These are phyloP conservation scores for Cyberlindnera samutprakarnensis DNA, from an alignment of 805 yeast species.

Conservation along the genomic window DNA sequence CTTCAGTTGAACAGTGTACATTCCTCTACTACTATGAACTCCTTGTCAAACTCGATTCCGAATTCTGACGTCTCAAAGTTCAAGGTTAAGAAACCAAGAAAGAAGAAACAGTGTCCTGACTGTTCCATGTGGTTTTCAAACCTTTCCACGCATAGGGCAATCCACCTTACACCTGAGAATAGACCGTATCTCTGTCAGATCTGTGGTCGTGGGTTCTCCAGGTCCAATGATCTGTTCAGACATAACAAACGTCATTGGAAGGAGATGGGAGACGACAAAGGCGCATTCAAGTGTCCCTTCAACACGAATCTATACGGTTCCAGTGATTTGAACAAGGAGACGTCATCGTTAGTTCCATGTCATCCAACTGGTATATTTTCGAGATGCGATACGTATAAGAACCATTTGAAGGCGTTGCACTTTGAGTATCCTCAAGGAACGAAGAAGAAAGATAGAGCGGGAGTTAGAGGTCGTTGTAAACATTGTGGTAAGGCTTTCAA, in stretches of 20 bases:
- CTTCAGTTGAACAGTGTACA: not conserved
- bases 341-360: slow-evolving; percentile 31
- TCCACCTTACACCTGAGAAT: slow-evolving; percentile 62
- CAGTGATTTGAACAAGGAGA: not conserved
- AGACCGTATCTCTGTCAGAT: slow-evolving; percentile 74
- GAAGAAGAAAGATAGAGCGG: slow-evolving; percentile 62
- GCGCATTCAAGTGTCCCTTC: slow-evolving; percentile 77
- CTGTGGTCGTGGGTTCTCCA: slow-evolving; percentile 79
- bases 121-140: slow-evolving; percentile 67
- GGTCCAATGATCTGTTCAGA: slow-evolving; percentile 80
- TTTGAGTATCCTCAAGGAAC: slow-evolving; percentile 87
- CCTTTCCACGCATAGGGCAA: slow-evolving; percentile 75
- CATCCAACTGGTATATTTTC: slow-evolving; percentile 82
- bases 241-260: slow-evolving; percentile 84
- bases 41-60: slow-evolving; percentile 4
- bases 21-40: slow-evolving; percentile 3
- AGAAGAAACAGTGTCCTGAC: slow-evolving; percentile 65
- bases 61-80: too few relatives aligned
- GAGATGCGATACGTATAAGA: slow-evolving; percentile 86
- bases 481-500: slow-evolving; percentile 62
- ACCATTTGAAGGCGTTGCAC: slow-evolving; percentile 84
- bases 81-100: slow-evolving; percentile 44
- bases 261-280: slow-evolving; percentile 57
- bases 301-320: slow-evolving; percentile 22
- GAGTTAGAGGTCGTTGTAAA: slow-evolving; percentile 68